Evolutionary conservation across 106 monocot genomes (phyloP), one percentile per base, ranked within the genome.

Genomic region (Dendrobium officinale): DNA sequence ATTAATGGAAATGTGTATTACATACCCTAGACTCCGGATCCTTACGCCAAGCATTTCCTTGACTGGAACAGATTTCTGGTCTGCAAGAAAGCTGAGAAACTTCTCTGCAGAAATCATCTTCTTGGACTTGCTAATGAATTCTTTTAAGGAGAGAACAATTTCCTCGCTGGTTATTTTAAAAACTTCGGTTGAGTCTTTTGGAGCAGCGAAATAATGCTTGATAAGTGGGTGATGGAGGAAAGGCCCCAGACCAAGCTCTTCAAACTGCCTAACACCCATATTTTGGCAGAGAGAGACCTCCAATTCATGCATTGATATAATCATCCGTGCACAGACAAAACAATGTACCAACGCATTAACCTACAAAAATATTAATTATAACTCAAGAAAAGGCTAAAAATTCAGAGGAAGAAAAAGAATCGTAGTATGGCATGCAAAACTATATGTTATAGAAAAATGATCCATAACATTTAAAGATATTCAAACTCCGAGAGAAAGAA

Each of bases 271-370:
- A 64, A 99, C 47, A 6, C 93, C 87, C 80, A 95, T 95, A 82
- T 79, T 90, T 77, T 88, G 89, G 89, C 99, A 95, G 78, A 95
- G 81, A 54, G 88, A 85, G 68, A 77, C 64, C 68, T 95, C 90
- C 81, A 99, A 78, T 9, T 99, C 99, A 85, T 95, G 87, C 9
- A 99, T 3, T 13, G 99, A 81, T 11, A 86, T 80, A 20, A 99
- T 91, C 78, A 75, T 89, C 70, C 91, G 80, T 49, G 78, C 87
- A 72, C 81, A 85, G 75, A 93, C 88, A 86, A 87, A 99, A 79
- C 99, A 95, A 77, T 99, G 92, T 67, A 99, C 93, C 81, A 93
- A 99, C 66, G 92, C 85, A 82, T 87, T 93, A 27, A 95, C 91
- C 98, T 97, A 76, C 79, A 24, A 40, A 78, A 81, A 24, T 20